phyloP scores from a whole-genome alignment of 2,329 filamentous ascomycete species.

The Penicillium sp. region DNA sequence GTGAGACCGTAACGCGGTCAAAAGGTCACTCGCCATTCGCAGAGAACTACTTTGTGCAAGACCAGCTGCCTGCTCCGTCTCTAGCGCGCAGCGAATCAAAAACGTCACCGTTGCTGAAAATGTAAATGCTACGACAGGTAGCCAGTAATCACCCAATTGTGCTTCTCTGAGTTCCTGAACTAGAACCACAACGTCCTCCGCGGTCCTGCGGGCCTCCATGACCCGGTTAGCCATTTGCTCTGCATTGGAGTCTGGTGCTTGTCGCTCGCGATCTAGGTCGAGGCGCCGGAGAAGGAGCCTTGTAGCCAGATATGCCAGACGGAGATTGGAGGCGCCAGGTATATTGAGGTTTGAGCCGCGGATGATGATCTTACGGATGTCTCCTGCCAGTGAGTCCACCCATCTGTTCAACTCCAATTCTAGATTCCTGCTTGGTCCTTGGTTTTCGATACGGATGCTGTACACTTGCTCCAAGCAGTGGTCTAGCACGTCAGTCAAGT shows the following conservation, averaged over 20 bases:
- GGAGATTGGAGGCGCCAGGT: slow-evolving; percentile 52
- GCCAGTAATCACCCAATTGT: slow-evolving; percentile 52
- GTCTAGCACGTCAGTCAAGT: slow-evolving; percentile 46
- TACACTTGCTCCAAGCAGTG: slow-evolving; percentile 37
- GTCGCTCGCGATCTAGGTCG: slow-evolving; percentile 41
- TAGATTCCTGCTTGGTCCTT: slow-evolving; percentile 22
- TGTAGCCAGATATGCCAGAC: slow-evolving; percentile 51
- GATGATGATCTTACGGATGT: slow-evolving; percentile 43
- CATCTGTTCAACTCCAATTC: slow-evolving; percentile 45
- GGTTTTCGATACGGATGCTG: slow-evolving; percentile 28
- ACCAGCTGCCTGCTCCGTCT: slow-evolving; percentile 23
- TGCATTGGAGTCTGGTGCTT: slow-evolving; percentile 21
- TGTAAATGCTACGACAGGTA: slow-evolving; percentile 49
- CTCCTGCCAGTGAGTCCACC: slow-evolving; percentile 44
- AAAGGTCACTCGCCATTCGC: slow-evolving; percentile 45
- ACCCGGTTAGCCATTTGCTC: slow-evolving; percentile 25
- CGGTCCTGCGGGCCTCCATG: slow-evolving; percentile 45
- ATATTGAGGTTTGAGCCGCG: slow-evolving; percentile 43
- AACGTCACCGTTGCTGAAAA: slow-evolving; percentile 53
- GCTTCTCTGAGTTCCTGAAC: slow-evolving; percentile 46
- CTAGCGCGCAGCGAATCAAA: slow-evolving; percentile 50
- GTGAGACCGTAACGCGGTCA: slow-evolving; percentile 42
- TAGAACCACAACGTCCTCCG: slow-evolving; percentile 52
- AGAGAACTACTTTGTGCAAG: slow-evolving; percentile 36
- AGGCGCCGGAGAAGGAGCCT: slow-evolving; percentile 50